A percentile compares a stretch with the other conserved stretches of the same genome.
Conservation (phyloP, 495 filamentous ascomycete species). For the Monascus purpureus region DNA sequence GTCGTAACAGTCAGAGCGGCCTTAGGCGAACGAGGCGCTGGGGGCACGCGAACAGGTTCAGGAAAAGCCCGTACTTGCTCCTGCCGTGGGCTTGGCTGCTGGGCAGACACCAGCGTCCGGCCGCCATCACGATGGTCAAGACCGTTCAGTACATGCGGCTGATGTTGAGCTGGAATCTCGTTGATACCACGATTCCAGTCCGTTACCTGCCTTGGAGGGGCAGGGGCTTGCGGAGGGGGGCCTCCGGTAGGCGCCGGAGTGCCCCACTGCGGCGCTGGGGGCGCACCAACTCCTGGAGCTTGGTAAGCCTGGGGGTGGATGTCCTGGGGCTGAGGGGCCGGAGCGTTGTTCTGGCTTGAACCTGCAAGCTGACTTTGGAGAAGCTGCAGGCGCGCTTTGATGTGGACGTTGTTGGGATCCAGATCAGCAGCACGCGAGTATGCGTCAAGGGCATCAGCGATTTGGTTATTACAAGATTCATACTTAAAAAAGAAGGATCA, state of each 20-base stretch:
- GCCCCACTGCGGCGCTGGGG: slow-evolving; percentile 79
- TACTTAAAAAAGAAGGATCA: slow-evolving; percentile 40
- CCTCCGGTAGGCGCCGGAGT: slow-evolving; percentile 49
- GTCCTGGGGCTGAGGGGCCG: slow-evolving; percentile 66
- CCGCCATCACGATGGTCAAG: slow-evolving; percentile 64
- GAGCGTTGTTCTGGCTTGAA: slow-evolving; percentile 49
- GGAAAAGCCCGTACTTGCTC: slow-evolving; percentile 60
- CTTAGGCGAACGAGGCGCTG: slow-evolving; percentile 50
- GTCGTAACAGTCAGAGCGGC: slow-evolving; percentile 39
- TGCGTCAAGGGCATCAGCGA: slow-evolving; percentile 87
- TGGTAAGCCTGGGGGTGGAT: slow-evolving; percentile 81
- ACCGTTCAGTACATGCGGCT: slow-evolving; percentile 52
- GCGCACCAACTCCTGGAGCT: slow-evolving; percentile 50
- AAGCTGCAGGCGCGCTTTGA: slow-evolving; percentile 86
- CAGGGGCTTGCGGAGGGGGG: slow-evolving; percentile 47
- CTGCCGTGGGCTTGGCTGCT: slow-evolving; percentile 55
- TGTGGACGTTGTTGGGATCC: slow-evolving; percentile 85
- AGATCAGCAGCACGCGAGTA: slow-evolving; percentile 91
- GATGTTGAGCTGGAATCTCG: slow-evolving; percentile 55
- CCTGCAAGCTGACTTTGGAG: slow-evolving; percentile 65
- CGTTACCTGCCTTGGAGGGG: slow-evolving; percentile 42
- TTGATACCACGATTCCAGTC: slow-evolving; percentile 67
- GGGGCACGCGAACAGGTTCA: slow-evolving; percentile 50
- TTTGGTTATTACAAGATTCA: slow-evolving; percentile 98
- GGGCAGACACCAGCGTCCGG: slow-evolving; percentile 48